Conservation (phyloP, 2,329 filamentous ascomycete species). For the Epichloe gansuensis region DNA sequence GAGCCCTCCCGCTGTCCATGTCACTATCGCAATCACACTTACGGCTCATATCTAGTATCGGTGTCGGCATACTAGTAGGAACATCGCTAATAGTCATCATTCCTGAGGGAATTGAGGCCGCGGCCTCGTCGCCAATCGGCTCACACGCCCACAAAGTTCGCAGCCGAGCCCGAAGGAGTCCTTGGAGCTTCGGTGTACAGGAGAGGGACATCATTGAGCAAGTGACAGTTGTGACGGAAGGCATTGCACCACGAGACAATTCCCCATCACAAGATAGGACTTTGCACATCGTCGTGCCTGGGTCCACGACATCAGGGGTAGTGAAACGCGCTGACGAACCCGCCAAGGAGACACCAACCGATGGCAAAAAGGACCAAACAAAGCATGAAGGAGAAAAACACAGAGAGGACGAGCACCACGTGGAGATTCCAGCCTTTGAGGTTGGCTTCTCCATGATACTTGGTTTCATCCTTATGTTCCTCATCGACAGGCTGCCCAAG, state of each 20-base stretch:
- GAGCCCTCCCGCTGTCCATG: slow-evolving; percentile 81
- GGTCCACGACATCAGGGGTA: background rate
- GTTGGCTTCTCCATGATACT: slow-evolving; percentile 77
- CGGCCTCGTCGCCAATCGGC: slow-evolving; percentile 46
- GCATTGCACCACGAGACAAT: background rate
- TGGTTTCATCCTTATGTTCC: slow-evolving; percentile 93
- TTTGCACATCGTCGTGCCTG: background rate
- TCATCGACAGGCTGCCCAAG: slow-evolving; percentile 75
- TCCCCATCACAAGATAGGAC: background rate
- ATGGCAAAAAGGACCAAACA: slow-evolving; percentile 4
- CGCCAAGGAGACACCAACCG: background rate
- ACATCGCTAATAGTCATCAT: slow-evolving; percentile 96
- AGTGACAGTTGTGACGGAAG: slow-evolving; percentile 10
- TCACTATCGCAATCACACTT: slow-evolving; percentile 75
- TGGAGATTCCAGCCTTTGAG: slow-evolving; percentile 52
- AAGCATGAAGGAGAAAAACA: slow-evolving; percentile 20
- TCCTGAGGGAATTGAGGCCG: slow-evolving; percentile 85
- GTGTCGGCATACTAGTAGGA: slow-evolving; percentile 86
- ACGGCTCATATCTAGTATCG: slow-evolving; percentile 79
- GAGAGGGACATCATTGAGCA: slow-evolving; percentile 13
- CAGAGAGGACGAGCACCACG: slow-evolving; percentile 12
- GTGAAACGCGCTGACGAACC: slow-evolving; percentile 1
- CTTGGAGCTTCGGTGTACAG: slow-evolving; percentile 16
- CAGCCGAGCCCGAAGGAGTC: slow-evolving; percentile 20
- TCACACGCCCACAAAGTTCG: slow-evolving; percentile 25